Percentiles rank a stretch among this genome's conserved stretches.
Evolutionary conservation across 2,329 filamentous ascomycete genomes (phyloP).

Genomic region (Colletotrichum tofieldiae): DNA sequence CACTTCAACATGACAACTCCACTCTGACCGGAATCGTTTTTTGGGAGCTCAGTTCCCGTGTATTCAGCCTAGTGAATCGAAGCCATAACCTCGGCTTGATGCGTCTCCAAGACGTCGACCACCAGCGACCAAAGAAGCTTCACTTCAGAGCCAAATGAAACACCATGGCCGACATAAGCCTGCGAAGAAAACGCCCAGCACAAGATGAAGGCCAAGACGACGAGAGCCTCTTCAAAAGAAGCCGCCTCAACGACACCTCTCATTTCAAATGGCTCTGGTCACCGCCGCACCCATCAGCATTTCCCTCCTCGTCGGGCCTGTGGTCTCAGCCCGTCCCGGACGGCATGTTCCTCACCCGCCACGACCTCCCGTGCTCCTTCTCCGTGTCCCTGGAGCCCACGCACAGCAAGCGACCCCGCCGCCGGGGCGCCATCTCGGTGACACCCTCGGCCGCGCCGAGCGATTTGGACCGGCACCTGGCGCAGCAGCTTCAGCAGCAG

Average conservation of each 20-base stretch:
- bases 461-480: constrained; percentile 32
- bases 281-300: neutral
- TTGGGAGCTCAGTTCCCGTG: neutral
- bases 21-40: neutral
- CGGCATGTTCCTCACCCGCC: constrained; percentile 18
- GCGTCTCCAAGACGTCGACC: neutral
- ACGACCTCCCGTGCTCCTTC: constrained; percentile 25
- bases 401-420: constrained; percentile 12
- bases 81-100: no score
- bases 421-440: constrained; percentile 38
- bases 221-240: constrained; percentile 18
- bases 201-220: constrained; percentile 16
- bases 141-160: constrained; percentile 2
- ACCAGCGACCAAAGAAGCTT: neutral
- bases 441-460: constrained; percentile 18
- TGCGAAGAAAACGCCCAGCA: constrained; percentile 31
- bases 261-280: constrained; percentile 37
- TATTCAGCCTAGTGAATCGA: no score
- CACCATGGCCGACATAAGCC: constrained; percentile 30
- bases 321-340: constrained; percentile 27
- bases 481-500: constrained; percentile 37
- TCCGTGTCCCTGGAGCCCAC: constrained; percentile 22
- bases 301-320: constrained; percentile 5
- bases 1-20: neutral
- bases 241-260: neutral